Evolutionary conservation across 306 rosid species (phyloP).

Genomic region (Glycine tomentella): DNA sequence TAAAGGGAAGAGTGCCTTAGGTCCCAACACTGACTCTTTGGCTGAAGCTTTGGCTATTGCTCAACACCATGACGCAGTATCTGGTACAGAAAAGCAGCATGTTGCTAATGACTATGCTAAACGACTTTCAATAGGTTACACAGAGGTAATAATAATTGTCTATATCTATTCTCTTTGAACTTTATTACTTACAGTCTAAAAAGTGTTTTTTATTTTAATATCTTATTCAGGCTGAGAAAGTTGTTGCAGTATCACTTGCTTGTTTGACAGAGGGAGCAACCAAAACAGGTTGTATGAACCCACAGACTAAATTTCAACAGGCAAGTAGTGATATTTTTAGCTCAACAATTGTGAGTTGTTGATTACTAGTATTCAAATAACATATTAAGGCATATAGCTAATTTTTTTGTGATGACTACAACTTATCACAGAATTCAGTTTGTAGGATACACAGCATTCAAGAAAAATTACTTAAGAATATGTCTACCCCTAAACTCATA

Average conservation of each 20-base stretch:
- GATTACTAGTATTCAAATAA: constrained; percentile 17
- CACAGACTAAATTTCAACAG: constrained; percentile 68
- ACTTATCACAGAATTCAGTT: no score
- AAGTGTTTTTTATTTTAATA: constrained; percentile 12
- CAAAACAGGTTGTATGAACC: constrained; percentile 47
- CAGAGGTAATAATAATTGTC: constrained; percentile 56
- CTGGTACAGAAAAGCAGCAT: constrained; percentile 84
- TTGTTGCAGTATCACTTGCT: constrained; percentile 72
- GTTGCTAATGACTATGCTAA: constrained; percentile 86
- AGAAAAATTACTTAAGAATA: no score
- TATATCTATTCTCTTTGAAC: constrained; percentile 6
- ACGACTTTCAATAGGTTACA: constrained; percentile 81
- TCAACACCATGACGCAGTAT: constrained; percentile 94
- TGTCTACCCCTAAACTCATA: no score
- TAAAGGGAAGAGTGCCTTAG: constrained; percentile 63
- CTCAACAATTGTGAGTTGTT: constrained; percentile 1
- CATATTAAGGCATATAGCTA: not conserved
- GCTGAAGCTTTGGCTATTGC: constrained; percentile 89
- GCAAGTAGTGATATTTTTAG: constrained; percentile 49
- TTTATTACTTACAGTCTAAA: constrained; percentile 30
- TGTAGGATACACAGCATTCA: no score
- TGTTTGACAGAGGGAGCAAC: constrained; percentile 54
- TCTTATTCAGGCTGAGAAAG: constrained; percentile 71
- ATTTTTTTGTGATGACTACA: no score
- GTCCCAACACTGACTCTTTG: constrained; percentile 74